A percentile compares a stretch with the other conserved stretches of the same genome.
Conservation (phyloP, 768 basidiomycete species). For the Lanmaoa rubissima region DNA sequence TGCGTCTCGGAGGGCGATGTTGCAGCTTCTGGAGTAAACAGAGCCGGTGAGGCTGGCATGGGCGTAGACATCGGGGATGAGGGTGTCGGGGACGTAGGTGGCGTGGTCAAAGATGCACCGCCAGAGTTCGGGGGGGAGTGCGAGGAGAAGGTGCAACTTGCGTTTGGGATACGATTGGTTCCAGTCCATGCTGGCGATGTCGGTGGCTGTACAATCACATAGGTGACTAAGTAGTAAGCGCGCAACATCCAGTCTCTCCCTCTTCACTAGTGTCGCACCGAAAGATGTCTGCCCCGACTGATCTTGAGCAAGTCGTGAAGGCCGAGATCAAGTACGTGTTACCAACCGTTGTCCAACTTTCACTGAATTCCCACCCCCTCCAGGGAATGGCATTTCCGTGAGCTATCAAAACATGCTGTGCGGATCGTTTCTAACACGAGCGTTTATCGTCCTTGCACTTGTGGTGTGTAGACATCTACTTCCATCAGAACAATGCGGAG, state of each 20-base stretch:
- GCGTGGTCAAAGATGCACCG: slow-evolving; percentile 22
- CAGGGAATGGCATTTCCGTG: slow-evolving; percentile 83
- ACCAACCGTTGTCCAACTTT: not conserved
- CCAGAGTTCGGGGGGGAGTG: slow-evolving; percentile 27
- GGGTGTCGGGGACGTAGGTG: slow-evolving; percentile 16
- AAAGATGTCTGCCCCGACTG: slow-evolving; percentile 39
- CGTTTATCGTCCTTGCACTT: not conserved
- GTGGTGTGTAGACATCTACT: slow-evolving; percentile 64
- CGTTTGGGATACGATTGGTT: no score
- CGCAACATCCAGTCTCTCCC: no score
- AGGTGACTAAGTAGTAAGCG: no score
- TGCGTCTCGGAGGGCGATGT: slow-evolving; percentile 10
- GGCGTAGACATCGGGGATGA: slow-evolving; percentile 26
- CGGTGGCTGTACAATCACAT: not conserved
- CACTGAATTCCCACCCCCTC: not conserved
- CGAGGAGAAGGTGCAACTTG: no score
- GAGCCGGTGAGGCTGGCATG: slow-evolving; percentile 10
- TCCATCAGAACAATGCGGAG: slow-evolving; percentile 61
- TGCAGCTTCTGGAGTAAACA: slow-evolving; percentile 1
- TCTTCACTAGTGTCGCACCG: not conserved
- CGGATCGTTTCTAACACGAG: not conserved
- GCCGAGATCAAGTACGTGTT: slow-evolving; percentile 59
- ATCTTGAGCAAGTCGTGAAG: slow-evolving; percentile 56
- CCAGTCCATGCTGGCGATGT: not conserved
- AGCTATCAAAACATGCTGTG: slow-evolving; percentile 18